phyloP scores from a whole-genome alignment of 306 rosid species.

The Nissolia schottii region DNA sequence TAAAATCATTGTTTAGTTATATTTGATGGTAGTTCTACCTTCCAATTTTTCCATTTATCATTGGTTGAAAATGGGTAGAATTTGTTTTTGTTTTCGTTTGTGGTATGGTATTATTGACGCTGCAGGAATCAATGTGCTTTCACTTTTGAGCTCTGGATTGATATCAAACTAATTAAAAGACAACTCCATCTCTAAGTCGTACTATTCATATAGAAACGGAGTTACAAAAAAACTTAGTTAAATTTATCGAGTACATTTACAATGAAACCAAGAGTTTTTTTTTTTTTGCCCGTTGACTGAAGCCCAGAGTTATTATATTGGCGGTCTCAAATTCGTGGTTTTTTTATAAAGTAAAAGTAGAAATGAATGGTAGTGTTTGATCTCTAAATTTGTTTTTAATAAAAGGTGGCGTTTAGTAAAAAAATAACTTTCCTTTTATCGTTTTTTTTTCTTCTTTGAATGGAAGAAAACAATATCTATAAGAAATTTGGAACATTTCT shows the following conservation, averaged over 20 bases:
- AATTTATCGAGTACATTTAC: neutral
- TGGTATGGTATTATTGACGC: neutral
- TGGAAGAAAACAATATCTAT: too few species aligned
- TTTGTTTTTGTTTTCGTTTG: neutral
- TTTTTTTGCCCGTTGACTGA: too few species aligned
- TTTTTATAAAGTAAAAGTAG: neutral
- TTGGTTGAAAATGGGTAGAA: neutral
- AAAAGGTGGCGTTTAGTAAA: neutral
- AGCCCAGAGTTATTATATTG: too few species aligned
- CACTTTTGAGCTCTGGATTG: neutral
- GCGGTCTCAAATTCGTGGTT: neutral
- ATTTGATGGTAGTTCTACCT: neutral
- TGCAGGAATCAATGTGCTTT: neutral
- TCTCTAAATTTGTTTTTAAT: neutral
- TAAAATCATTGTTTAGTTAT: constrained; percentile 9
- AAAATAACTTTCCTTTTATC: neutral
- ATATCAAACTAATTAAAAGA: neutral
- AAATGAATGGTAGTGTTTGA: neutral
- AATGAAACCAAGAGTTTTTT: neutral
- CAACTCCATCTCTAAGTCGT: too few species aligned
- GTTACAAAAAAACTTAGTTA: neutral
- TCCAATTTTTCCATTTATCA: neutral
- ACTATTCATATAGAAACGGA: neutral
- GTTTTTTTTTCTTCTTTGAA: too few species aligned
- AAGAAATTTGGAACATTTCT: too few species aligned